Base-by-base conservation (phyloP, 345 rosid species). In the Boechera stricta region DNA sequence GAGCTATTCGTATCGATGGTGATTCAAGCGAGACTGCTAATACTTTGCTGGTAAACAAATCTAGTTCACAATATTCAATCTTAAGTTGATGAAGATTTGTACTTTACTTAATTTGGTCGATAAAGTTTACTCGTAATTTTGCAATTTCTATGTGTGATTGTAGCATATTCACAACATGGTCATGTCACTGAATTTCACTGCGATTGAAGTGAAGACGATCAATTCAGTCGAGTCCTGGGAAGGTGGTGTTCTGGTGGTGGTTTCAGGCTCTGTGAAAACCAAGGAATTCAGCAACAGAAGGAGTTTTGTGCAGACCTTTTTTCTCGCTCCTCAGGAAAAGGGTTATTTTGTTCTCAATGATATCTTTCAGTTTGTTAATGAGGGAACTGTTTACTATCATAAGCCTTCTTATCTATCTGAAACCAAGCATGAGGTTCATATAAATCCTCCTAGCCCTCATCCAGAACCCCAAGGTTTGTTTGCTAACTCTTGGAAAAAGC, bases 311-410 rank as follows among this genome's bases (percentile, higher is more conserved):
- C 92, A 93, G 78, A 87, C 91, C 21, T 95, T 95, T 72, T 93
- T 95, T 69, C 94, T 95, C 10, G 99, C 98, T 67, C 99, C 99
- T 57, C 99, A 95, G 79, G 92, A 91, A 49, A 91, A 87, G 83
- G 99, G 99, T 63, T 93, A 84, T 72, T 95, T 88, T 76, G 90
- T 95, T 75, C 91, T 88, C 36, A 95, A 87, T 72, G 99, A 95
- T 86, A 84, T 93, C 75, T 93, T 95, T 75, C 96, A 87, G 73
- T 91, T 91, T 71, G 48, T 87, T 21, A 89, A 87, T 5, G 97
- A 90, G 5, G 93, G 72, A 55, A 49, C 79, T 5, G 60, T 77
- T 33, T 78, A 64, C 28, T 91, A 87, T 62, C 87, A 82, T 72
- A 87, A 93, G 6, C 82, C 86, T 68, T 76, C 91, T 5, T 42